Evolutionary conservation across 495 filamentous ascomycete species (phyloP).

Genomic region (Neurospora sp.): DNA sequence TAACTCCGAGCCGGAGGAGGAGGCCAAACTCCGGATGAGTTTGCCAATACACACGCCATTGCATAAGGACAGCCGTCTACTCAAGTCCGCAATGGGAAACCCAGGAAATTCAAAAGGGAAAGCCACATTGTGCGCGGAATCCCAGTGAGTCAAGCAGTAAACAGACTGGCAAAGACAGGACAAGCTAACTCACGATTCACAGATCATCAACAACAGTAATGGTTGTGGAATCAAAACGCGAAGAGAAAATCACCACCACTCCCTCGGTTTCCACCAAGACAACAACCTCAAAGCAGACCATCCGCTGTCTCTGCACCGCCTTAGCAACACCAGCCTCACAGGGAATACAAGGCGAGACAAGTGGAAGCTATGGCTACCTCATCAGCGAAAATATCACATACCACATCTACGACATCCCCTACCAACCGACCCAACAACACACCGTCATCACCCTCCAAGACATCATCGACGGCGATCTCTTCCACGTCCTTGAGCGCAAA

Average conservation of each 20-base stretch:
- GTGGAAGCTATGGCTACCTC: constrained; percentile 11
- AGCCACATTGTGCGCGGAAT: not conserved
- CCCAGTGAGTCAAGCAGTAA: too few species aligned
- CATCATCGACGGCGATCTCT: constrained; percentile 4
- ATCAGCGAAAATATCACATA: not conserved
- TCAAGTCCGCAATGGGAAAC: not conserved
- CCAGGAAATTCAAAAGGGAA: fast-evolving
- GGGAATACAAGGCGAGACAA: not conserved
- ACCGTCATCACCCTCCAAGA: constrained; percentile 8
- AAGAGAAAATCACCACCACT: not conserved
- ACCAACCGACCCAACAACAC: not conserved
- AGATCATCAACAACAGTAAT: not conserved
- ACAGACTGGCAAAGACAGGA: too few species aligned
- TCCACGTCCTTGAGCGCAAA: not conserved
- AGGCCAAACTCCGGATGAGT: not conserved
- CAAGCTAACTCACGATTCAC: not conserved
- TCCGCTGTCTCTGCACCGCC: not conserved
- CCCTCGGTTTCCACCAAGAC: not conserved
- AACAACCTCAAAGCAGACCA: not conserved
- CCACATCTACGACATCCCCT: constrained; percentile 9
- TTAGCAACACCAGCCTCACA: fast-evolving
- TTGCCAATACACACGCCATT: not conserved
- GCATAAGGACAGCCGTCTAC: not conserved
- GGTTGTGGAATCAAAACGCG: not conserved
- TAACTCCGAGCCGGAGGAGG: not conserved